These are phyloP conservation scores for Didymosphaeria variabile DNA, from an alignment of 2,329 filamentous ascomycete species.

Conservation along the genomic window DNA sequence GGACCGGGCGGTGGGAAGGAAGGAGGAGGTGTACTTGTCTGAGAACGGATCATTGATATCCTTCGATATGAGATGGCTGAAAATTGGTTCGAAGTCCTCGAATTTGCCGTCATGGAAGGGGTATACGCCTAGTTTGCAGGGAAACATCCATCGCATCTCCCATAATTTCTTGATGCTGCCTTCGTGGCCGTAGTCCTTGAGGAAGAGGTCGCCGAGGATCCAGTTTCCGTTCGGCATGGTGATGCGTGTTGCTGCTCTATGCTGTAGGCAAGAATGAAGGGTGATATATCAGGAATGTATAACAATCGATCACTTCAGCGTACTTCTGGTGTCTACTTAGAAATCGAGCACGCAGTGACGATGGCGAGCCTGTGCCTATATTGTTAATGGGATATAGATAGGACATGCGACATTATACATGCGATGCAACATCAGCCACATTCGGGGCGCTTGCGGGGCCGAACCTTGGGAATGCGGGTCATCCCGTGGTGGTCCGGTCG, in stretches of 20 bases:
- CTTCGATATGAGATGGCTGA: slow-evolving; percentile 51
- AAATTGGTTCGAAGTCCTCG: slow-evolving; percentile 73
- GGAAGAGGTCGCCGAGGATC: slow-evolving; percentile 49
- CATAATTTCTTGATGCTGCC: slow-evolving; percentile 45
- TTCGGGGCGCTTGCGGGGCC: slow-evolving; percentile 37
- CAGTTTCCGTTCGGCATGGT: slow-evolving; percentile 41
- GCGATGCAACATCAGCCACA: slow-evolving; percentile 1
- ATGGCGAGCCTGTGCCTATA: background rate
- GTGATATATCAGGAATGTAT: background rate
- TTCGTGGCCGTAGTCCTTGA: slow-evolving; percentile 47
- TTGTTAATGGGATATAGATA: background rate
- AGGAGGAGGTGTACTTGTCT: slow-evolving; percentile 69
- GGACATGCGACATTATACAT: slow-evolving; percentile 6
- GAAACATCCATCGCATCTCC: slow-evolving; percentile 47
- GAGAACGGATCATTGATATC: slow-evolving; percentile 71
- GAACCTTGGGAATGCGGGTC: slow-evolving; percentile 17
- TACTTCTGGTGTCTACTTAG: background rate
- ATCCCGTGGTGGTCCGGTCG: slow-evolving; percentile 22
- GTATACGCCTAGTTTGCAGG: slow-evolving; percentile 62
- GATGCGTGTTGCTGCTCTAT: background rate
- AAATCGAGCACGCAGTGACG: background rate
- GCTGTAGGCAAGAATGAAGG: background rate
- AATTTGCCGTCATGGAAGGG: slow-evolving; percentile 76
- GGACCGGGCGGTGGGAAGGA: slow-evolving; percentile 67
- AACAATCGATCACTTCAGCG: too few species aligned